These are phyloP conservation scores for Russula foetens DNA, from an alignment of 768 basidiomycete species.

Conservation along the genomic window DNA sequence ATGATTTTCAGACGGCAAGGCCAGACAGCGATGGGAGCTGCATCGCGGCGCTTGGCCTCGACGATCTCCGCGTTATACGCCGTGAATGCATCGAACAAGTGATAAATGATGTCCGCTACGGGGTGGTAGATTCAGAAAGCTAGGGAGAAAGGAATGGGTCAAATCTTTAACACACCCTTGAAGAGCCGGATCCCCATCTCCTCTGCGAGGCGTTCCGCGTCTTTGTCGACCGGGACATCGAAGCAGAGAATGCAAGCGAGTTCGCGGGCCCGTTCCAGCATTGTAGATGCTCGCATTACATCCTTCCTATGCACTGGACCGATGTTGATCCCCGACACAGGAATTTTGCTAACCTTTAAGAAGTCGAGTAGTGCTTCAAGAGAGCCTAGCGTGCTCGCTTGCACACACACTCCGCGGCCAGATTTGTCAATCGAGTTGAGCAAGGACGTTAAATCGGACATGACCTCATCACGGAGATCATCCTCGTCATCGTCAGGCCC, in stretches of 20 bases:
- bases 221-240: conserved; percentile 90
- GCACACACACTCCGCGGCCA: conserved; percentile 95
- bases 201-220: conserved; percentile 84
- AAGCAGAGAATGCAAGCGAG: conserved; percentile 94
- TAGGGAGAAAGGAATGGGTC: background rate
- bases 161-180: conserved; percentile 52
- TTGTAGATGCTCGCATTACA: conserved; percentile 83
- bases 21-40: conserved; percentile 94
- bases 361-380: conserved; percentile 95
- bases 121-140: background rate
- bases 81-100: conserved; percentile 93
- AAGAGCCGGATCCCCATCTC: conserved; percentile 93
- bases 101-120: conserved; percentile 96
- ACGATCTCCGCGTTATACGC: conserved; percentile 87
- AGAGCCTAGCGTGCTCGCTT: conserved; percentile 94
- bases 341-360: conserved; percentile 91
- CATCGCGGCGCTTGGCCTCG: conserved; percentile 87
- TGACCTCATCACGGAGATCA: conserved; percentile 87
- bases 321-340: conserved; percentile 95
- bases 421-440: conserved; percentile 89
- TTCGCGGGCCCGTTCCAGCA: conserved; percentile 95
- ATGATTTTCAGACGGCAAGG: conserved; percentile 90
- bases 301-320: conserved; percentile 96
- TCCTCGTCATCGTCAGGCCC: conserved; percentile 97
- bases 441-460: conserved; percentile 88